These are phyloP conservation scores for Eleusine indica DNA, from an alignment of 176 grass and related monocot genomes.

Conservation along the genomic window DNA sequence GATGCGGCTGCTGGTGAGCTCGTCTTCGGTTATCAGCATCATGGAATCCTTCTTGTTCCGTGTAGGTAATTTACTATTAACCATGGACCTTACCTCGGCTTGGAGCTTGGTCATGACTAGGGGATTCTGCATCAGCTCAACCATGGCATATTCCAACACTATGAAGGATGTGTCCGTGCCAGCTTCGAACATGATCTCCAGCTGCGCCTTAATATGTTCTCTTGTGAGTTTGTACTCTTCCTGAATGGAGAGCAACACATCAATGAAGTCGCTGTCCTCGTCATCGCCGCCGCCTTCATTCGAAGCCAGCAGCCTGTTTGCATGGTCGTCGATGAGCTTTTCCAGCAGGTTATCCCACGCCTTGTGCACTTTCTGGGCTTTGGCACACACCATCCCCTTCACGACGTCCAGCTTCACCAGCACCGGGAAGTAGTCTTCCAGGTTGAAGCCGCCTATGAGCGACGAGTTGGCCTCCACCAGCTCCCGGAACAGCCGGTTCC, in stretches of 20 bases:
- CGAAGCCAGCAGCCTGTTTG: too few species aligned
- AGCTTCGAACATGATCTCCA: constrained; percentile 39
- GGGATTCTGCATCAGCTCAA: constrained; percentile 29
- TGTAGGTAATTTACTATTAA: too few species aligned
- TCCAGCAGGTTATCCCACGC: constrained; percentile 9
- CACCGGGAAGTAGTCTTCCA: constrained; percentile 38
- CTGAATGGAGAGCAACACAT: constrained; percentile 6
- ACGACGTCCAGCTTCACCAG: constrained; percentile 19
- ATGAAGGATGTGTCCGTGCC: constrained; percentile 46
- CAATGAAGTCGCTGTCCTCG: neutral
- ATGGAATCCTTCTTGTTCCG: too few species aligned
- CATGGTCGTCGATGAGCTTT: constrained; percentile 42
- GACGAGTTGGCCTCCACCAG: constrained; percentile 14
- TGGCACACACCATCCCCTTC: neutral
- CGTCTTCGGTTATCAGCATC: constrained; percentile 24
- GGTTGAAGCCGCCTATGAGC: constrained; percentile 40
- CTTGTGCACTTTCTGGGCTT: too few species aligned
- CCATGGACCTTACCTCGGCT: constrained; percentile 22
- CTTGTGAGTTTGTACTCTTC: neutral
- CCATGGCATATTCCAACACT: constrained; percentile 48
- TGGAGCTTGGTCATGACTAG: constrained; percentile 47
- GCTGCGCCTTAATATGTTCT: neutral
- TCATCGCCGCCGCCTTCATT: neutral
- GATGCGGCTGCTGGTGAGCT: neutral
- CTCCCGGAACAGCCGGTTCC: constrained; percentile 33